phyloP scores from a whole-genome alignment of 2,329 filamentous ascomycete genomes.

The Alternaria triticimaculans region DNA sequence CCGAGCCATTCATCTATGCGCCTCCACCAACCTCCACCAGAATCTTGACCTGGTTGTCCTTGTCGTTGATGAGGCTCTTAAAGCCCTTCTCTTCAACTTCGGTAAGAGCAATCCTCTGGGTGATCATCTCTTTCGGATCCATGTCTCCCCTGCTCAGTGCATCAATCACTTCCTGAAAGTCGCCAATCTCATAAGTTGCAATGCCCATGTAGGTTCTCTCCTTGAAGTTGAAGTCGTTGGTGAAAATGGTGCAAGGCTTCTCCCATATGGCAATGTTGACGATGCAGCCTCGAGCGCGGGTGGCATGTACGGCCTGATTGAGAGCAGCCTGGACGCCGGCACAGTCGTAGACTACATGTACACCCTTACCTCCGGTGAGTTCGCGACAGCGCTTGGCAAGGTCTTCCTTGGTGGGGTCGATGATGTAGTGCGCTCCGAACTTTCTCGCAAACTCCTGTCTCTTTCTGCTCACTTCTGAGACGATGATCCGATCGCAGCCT shows the following conservation, averaged over 20 bases:
- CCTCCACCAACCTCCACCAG: constrained; percentile 51
- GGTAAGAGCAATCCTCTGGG: constrained; percentile 54
- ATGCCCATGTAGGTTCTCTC: constrained; percentile 61
- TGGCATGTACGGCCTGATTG: constrained; percentile 56
- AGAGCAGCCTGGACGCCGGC: constrained; percentile 61
- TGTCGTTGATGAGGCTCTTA: constrained; percentile 56
- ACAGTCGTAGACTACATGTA: constrained; percentile 60
- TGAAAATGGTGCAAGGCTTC: constrained; percentile 57
- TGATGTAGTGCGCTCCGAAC: constrained; percentile 60
- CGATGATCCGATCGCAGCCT: constrained; percentile 55
- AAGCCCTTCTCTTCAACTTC: constrained; percentile 58
- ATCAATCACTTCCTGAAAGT: constrained; percentile 56
- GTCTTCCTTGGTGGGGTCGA: constrained; percentile 59
- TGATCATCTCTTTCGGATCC: constrained; percentile 57
- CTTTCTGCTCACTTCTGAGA: constrained; percentile 58
- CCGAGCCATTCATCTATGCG: background rate
- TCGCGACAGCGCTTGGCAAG: constrained; percentile 53
- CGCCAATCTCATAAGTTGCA: constrained; percentile 59
- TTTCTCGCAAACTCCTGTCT: constrained; percentile 58
- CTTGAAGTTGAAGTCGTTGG: constrained; percentile 61
- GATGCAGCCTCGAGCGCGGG: constrained; percentile 59
- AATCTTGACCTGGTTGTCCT: constrained; percentile 59
- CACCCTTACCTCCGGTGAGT: constrained; percentile 55
- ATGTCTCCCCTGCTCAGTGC: constrained; percentile 55
- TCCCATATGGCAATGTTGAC: constrained; percentile 65